Evolutionary conservation across 257 asterid genomes (phyloP).

Genomic region (Solanum sejunctum): DNA sequence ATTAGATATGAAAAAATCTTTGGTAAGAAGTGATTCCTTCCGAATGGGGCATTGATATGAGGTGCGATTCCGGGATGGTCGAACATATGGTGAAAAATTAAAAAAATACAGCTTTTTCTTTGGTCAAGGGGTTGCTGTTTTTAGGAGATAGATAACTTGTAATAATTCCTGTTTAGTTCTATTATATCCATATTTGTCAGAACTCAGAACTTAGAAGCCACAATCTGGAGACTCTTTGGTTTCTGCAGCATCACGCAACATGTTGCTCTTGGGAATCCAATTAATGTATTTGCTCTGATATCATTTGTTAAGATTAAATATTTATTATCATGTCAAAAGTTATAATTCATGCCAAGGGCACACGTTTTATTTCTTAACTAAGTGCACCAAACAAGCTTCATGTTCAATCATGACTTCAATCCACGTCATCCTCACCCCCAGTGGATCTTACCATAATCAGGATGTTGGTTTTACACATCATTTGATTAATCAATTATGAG

Average conservation of each 20-base stretch:
- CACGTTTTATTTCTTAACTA: neutral
- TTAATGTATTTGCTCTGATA: neutral
- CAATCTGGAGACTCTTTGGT: neutral
- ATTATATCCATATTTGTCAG: neutral
- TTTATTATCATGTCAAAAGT: neutral
- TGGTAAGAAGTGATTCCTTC: too few species aligned
- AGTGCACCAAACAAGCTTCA: neutral
- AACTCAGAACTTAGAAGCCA: neutral
- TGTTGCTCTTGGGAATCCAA: neutral
- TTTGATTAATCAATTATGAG: neutral
- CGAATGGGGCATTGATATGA: too few species aligned
- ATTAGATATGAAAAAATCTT: too few species aligned
- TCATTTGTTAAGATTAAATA: neutral
- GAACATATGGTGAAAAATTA: too few species aligned
- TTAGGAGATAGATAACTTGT: neutral
- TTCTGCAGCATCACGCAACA: neutral
- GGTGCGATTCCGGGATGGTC: too few species aligned
- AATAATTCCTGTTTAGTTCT: neutral
- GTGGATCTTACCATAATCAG: neutral
- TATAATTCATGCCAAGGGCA: neutral
- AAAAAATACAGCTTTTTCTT: neutral
- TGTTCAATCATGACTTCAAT: neutral
- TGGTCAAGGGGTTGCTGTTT: neutral
- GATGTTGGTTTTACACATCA: neutral
- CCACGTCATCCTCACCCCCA: neutral